phyloP scores from a whole-genome alignment of 805 yeast genomes.

The Ogataea philodendri region DNA sequence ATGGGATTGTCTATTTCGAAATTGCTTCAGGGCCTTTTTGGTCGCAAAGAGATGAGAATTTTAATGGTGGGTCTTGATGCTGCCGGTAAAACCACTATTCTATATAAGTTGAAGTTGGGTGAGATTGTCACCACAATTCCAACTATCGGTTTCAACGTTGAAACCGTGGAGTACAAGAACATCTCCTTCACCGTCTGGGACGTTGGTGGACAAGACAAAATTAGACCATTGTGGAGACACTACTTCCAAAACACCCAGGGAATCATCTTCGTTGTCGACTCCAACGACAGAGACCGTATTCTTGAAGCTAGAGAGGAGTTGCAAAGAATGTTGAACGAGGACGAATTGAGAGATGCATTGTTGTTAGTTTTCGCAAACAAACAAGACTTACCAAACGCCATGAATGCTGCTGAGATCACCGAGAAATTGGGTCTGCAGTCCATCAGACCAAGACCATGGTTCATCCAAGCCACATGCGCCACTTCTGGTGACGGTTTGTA shows the following conservation, averaged over 20 bases:
- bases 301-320: conserved; percentile 97
- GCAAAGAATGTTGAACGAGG: conserved; percentile 98
- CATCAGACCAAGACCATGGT: conserved; percentile 98
- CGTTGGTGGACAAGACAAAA: conserved; percentile 99
- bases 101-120: conserved; percentile 91
- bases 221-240: conserved; percentile 98
- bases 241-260: conserved; percentile 99
- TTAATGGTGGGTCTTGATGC: conserved; percentile 98
- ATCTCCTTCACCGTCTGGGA: conserved; percentile 98
- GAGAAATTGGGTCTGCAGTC: conserved; percentile 96
- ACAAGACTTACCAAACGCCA: conserved; percentile 98
- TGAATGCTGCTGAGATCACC: conserved; percentile 98
- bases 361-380: conserved; percentile 96
- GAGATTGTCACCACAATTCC: conserved; percentile 96
- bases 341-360: conserved; percentile 94
- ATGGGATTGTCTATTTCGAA: conserved; percentile 97
- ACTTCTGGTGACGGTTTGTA: conserved; percentile 98
- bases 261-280: conserved; percentile 95
- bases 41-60: conserved; percentile 97
- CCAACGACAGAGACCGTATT: conserved; percentile 97
- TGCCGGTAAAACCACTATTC: conserved; percentile 97
- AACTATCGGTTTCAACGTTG: conserved; percentile 96
- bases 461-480: conserved; percentile 98
- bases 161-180: conserved; percentile 96
- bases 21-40: conserved; percentile 91